Conservation (phyloP, 306 rosid species). For the Rosa chinensis region DNA sequence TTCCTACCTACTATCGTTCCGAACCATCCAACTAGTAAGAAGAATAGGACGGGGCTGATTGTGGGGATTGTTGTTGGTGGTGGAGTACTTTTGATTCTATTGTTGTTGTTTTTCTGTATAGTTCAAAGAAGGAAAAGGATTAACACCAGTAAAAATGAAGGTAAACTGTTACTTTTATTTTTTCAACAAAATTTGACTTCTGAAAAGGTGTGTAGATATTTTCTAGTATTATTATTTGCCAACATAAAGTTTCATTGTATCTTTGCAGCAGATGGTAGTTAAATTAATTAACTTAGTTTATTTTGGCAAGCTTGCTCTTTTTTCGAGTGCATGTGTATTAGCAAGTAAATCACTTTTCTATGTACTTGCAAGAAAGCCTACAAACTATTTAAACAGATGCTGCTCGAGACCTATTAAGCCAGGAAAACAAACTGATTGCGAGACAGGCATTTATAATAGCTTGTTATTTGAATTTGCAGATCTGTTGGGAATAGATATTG, state of each 20-base stretch:
- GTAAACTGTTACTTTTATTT: conserved; percentile 27
- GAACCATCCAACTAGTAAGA: conserved; percentile 39
- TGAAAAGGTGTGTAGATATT: too few species aligned
- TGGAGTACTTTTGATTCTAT: conserved; percentile 39
- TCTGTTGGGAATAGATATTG: conserved; percentile 57
- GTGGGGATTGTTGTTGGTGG: conserved; percentile 61
- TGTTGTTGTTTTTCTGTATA: conserved; percentile 29
- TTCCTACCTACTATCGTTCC: conserved; percentile 56
- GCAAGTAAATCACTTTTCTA: not conserved
- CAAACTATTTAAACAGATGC: not conserved
- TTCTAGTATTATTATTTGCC: too few species aligned
- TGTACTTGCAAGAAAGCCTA: not conserved
- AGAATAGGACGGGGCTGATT: conserved; percentile 46
- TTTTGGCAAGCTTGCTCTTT: too few species aligned
- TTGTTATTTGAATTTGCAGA: conserved; percentile 40
- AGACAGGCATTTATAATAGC: not conserved
- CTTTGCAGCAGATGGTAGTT: too few species aligned
- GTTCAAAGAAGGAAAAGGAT: conserved; percentile 44
- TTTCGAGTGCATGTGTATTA: not conserved
- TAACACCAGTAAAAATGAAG: conserved; percentile 41
- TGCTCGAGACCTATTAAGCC: not conserved
- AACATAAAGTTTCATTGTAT: too few species aligned
- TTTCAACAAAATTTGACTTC: too few species aligned
- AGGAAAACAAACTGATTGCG: not conserved
- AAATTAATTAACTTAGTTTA: too few species aligned